phyloP scores from a whole-genome alignment of 2,329 filamentous ascomycete species.

The Penicillium crustosum region DNA sequence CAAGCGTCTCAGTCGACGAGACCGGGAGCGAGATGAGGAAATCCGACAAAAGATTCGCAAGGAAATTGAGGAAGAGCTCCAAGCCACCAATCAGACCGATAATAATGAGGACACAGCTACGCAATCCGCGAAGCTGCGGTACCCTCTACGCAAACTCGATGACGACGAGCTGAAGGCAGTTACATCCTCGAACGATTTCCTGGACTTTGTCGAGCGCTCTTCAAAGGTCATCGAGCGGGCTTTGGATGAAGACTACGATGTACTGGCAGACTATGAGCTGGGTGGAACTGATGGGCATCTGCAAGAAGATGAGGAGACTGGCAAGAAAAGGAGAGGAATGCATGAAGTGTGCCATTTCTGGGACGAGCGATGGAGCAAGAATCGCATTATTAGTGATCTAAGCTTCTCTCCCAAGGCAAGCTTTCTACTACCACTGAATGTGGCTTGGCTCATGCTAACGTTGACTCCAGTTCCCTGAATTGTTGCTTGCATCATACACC shows the following conservation, averaged over 20 bases:
- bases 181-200: constrained; percentile 86
- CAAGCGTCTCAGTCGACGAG: constrained; percentile 75
- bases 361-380: constrained; percentile 94
- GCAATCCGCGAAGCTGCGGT: constrained; percentile 55
- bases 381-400: constrained; percentile 93
- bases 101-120: constrained; percentile 34
- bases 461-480: constrained; percentile 68
- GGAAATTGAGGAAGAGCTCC: constrained; percentile 91
- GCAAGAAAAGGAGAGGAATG: constrained; percentile 46
- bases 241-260: constrained; percentile 92
- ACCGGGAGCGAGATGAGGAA: constrained; percentile 83
- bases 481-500: constrained; percentile 91
- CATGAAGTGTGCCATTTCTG: constrained; percentile 92
- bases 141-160: constrained; percentile 76
- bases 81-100: constrained; percentile 59
- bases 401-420: constrained; percentile 85
- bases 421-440: background rate
- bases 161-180: constrained; percentile 86
- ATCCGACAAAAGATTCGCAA: constrained; percentile 77
- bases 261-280: constrained; percentile 89
- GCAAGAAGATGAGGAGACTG: constrained; percentile 71
- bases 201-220: constrained; percentile 91
- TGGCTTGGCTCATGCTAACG: constrained; percentile 17
- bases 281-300: constrained; percentile 69
- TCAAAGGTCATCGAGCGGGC: constrained; percentile 97